Base-by-base conservation (phyloP, 1,284 basidiomycete genomes). In the Leccinum subrobustum region DNA sequence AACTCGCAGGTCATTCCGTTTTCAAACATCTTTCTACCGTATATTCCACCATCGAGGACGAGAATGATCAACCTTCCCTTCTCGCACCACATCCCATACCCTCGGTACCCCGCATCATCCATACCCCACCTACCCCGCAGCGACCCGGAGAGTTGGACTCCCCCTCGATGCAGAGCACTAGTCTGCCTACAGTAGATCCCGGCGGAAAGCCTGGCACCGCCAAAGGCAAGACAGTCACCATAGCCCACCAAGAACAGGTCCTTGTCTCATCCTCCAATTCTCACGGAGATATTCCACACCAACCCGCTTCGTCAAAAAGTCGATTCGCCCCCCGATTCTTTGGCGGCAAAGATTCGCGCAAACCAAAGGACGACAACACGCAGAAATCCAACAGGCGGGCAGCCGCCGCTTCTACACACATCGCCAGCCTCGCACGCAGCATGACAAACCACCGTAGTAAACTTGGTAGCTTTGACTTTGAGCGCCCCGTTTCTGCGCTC, bases 381-480 rank as follows among this genome's bases (percentile, higher is more conserved):
- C 72, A 70, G 18, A 68, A 63, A 54, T 58, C 66, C 8, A 44
- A 18, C 50, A 62, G 48, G 52, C 63, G 59, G 20, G 6, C 52
- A 18, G 33, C 59, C 2, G 11, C 42, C 50, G 58, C 42, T 44
- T 44, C 42, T 18, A 27, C 52, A 33, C 53, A 52, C 7, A 29
- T 42, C 12, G 29, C 50, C 42, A 44, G 58, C 25, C 57, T 47
- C 35, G 48, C 47, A 16, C 73, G 73, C 60, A 74, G 70, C 53
- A 74, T 73, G 54, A 64, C 63, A 14, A 74, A 31, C 48, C 72
- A 73, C 44, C 79, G 65, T 74, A 82, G 68, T 60, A 77, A 80
- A 66, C 84, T 88, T 65, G 87, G 86, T 6, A 88, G 84, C 67
- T 91, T 90, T 69, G 88, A 91, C 67, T 90, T 91, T 65, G 89